A percentile compares a stretch with the other conserved stretches of the same genome.
phyloP scores from a whole-genome alignment of 371 early-diverging fungal genomes.

The Phascolomyces articulosus region DNA sequence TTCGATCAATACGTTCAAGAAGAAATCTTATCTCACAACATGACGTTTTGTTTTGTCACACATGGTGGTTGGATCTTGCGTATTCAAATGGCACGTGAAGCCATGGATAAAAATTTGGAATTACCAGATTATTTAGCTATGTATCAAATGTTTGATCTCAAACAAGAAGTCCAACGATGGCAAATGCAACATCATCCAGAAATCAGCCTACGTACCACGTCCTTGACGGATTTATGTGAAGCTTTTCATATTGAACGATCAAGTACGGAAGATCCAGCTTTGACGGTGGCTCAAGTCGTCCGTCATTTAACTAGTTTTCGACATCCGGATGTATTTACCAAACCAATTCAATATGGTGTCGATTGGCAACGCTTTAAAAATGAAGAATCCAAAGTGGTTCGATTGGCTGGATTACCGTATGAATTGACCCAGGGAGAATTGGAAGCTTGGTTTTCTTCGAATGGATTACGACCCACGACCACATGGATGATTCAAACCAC shows the following conservation, averaged over 20 bases:
- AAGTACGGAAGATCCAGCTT: conserved; percentile 58
- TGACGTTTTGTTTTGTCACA: conserved; percentile 75
- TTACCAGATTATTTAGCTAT: conserved; percentile 63
- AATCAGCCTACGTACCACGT: conserved; percentile 57
- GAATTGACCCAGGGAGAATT: conserved; percentile 70
- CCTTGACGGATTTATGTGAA: conserved; percentile 68
- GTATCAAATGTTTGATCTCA: conserved; percentile 74
- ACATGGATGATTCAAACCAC: conserved; percentile 60
- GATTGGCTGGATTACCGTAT: conserved; percentile 62
- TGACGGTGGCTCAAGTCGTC: conserved; percentile 64
- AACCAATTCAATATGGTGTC: conserved; percentile 69
- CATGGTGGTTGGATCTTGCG: conserved; percentile 80
- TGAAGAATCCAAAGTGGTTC: conserved; percentile 69
- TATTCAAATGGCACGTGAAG: conserved; percentile 73
- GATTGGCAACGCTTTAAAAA: conserved; percentile 68
- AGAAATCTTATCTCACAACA: conserved; percentile 57
- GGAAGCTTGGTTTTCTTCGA: conserved; percentile 67
- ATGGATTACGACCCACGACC: conserved; percentile 58
- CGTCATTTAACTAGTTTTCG: conserved; percentile 54
- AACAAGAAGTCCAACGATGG: conserved; percentile 72
- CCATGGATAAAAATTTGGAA: conserved; percentile 66
- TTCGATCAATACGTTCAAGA: conserved; percentile 62
- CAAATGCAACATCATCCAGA: conserved; percentile 72
- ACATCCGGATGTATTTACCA: conserved; percentile 64
- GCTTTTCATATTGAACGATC: conserved; percentile 54